Conservation (phyloP, 179 eudicot genomes). For the Silene coronaria region DNA sequence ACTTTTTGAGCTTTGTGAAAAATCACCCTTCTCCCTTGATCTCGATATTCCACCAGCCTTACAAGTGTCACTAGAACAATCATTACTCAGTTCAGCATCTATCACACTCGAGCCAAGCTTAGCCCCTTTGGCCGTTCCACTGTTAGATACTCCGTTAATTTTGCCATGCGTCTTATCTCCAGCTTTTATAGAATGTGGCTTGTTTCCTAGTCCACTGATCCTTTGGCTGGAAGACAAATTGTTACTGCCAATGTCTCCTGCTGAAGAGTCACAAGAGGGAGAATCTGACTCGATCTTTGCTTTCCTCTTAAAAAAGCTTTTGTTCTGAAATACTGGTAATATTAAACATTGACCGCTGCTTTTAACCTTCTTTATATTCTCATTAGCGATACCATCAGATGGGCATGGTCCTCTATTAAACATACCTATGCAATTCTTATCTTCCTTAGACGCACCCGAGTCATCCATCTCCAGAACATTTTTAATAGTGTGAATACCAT, state of each 20-base stretch:
- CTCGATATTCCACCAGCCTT: conserved; percentile 40
- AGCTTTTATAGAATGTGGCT: conserved; percentile 20
- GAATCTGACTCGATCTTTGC: conserved; percentile 29
- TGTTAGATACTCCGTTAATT: conserved; percentile 20
- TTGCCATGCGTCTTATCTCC: conserved; percentile 23
- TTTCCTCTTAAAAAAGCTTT: conserved; percentile 40
- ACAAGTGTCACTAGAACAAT: conserved; percentile 16
- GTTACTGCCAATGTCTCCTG: conserved; percentile 17
- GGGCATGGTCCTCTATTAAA: too few relatives aligned
- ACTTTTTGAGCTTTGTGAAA: conserved; percentile 77
- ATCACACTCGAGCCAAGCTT: conserved; percentile 25
- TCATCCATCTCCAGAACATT: conserved; percentile 36
- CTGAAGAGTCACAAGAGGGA: conserved; percentile 24
- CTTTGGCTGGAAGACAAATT: conserved; percentile 12
- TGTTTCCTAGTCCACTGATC: conserved; percentile 18
- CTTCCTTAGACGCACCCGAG: conserved; percentile 25
- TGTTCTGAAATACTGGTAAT: conserved; percentile 34
- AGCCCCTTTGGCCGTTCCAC: conserved; percentile 14
- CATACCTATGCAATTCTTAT: conserved; percentile 25
- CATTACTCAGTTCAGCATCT: conserved; percentile 24
- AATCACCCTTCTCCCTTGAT: conserved; percentile 53
- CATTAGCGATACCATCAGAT: conserved; percentile 14
- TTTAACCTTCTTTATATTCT: conserved; percentile 21
- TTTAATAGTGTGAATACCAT: conserved; percentile 21
- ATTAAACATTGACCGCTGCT: conserved; percentile 26